Evolutionary conservation across 2,329 filamentous ascomycete species (phyloP).

Genomic region (Penicillium sp.): DNA sequence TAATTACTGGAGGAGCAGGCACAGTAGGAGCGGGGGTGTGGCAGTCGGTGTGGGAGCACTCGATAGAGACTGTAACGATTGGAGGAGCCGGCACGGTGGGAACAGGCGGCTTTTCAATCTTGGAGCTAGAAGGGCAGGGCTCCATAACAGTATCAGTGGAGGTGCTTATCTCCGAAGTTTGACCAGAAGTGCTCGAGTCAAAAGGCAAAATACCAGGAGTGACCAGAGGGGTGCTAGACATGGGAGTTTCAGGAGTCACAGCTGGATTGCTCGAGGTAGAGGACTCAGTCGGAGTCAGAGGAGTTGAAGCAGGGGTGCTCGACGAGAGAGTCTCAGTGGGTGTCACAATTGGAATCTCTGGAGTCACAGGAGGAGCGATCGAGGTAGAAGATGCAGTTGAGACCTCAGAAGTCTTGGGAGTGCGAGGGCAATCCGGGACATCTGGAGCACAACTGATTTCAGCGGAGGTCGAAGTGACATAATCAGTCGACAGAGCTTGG

Average conservation of each 20-base stretch:
- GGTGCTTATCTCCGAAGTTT: background rate
- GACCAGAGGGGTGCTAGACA: background rate
- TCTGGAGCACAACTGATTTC: background rate
- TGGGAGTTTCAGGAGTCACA: background rate
- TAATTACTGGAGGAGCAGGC: no score
- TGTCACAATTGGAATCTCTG: background rate
- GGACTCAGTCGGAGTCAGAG: background rate
- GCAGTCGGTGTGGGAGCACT: no score
- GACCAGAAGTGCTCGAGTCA: background rate
- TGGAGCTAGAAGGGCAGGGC: background rate
- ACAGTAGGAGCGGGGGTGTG: no score
- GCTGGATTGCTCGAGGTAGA: background rate
- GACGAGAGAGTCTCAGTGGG: background rate
- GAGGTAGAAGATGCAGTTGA: background rate
- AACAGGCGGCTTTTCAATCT: background rate
- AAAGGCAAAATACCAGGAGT: background rate
- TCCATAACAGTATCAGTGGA: background rate
- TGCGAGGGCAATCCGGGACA: background rate
- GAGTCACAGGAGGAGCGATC: background rate
- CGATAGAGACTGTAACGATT: no score
- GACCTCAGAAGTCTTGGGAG: background rate
- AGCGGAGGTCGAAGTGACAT: background rate
- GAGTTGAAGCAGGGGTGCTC: background rate
- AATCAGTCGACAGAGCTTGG: background rate
- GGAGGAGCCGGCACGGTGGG: background rate